Evolutionary conservation across 2,329 filamentous ascomycete species (phyloP).

Genomic region (Cordyceps pruinosa): DNA sequence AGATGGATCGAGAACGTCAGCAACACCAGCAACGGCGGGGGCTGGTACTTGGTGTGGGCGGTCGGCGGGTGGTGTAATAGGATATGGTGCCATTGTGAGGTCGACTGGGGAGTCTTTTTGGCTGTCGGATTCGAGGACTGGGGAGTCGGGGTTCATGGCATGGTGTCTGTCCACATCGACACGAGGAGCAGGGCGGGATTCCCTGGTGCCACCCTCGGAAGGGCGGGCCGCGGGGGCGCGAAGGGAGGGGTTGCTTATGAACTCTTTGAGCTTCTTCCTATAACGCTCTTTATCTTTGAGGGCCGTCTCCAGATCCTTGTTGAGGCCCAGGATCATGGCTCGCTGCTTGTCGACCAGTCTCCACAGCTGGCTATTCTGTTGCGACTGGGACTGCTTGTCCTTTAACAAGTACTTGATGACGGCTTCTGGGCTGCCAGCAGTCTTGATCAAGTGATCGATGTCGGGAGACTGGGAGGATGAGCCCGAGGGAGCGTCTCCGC

Average conservation of each 20-base stretch:
- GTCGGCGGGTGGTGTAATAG: slow-evolving; percentile 57
- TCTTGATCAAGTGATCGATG: slow-evolving; percentile 69
- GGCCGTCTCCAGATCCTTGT: slow-evolving; percentile 86
- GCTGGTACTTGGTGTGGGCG: slow-evolving; percentile 30
- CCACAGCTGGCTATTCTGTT: slow-evolving; percentile 92
- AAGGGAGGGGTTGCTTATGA: slow-evolving; percentile 37
- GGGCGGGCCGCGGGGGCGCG: slow-evolving; percentile 20
- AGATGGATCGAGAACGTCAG: slow-evolving; percentile 47
- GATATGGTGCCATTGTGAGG: slow-evolving; percentile 53
- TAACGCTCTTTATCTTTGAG: slow-evolving; percentile 94
- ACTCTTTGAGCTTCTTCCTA: slow-evolving; percentile 80
- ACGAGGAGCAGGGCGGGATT: slow-evolving; percentile 14
- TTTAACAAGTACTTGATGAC: slow-evolving; percentile 83
- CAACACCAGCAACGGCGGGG: slow-evolving; percentile 40
- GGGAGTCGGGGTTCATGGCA: slow-evolving; percentile 35
- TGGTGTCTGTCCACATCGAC: slow-evolving; percentile 20
- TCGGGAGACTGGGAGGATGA: slow-evolving; percentile 48
- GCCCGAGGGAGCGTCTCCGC: slow-evolving; percentile 43
- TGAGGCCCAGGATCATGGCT: slow-evolving; percentile 85
- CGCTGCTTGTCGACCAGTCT: slow-evolving; percentile 93
- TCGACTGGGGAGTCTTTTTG: slow-evolving; percentile 53
- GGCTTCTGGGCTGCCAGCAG: slow-evolving; percentile 82
- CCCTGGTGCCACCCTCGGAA: slow-evolving; percentile 9
- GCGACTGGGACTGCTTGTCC: slow-evolving; percentile 81
- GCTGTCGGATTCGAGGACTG: slow-evolving; percentile 43